Percentiles rank a stretch among this genome's conserved stretches.
phyloP scores from a whole-genome alignment of 192 early-diverging fungal genomes.

The Gryganskiella cystojenkinii region DNA sequence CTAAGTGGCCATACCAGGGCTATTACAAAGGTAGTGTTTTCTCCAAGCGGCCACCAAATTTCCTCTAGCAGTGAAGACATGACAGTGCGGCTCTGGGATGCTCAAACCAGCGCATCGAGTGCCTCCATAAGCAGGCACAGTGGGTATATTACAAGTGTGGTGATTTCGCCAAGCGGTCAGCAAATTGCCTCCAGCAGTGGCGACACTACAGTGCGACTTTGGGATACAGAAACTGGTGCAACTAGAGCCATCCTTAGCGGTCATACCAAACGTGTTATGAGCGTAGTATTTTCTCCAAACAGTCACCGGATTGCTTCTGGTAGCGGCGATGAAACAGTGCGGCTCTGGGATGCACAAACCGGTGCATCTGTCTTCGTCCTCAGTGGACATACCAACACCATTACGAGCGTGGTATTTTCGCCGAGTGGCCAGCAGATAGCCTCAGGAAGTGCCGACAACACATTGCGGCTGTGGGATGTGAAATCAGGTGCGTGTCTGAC shows the following conservation, averaged over 20 bases:
- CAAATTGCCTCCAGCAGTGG: slow-evolving; percentile 81
- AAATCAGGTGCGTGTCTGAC: neutral
- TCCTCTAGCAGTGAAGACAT: neutral
- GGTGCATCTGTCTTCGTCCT: neutral
- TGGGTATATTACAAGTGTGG: slow-evolving; percentile 81
- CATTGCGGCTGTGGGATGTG: slow-evolving; percentile 56
- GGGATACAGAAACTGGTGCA: slow-evolving; percentile 58
- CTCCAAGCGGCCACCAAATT: neutral
- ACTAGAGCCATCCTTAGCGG: no score
- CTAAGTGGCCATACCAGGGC: no score
- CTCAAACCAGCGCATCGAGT: no score
- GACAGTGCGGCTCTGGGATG: neutral
- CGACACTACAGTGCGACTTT: slow-evolving; percentile 85
- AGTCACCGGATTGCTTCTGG: neutral
- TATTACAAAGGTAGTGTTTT: no score
- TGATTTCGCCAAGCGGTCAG: slow-evolving; percentile 77
- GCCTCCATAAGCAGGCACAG: slow-evolving; percentile 57
- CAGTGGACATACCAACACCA: no score
- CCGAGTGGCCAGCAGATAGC: slow-evolving; percentile 84
- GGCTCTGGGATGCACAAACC: slow-evolving; percentile 8
- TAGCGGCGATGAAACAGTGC: neutral
- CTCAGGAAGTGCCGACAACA: slow-evolving; percentile 93
- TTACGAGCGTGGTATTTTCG: no score
- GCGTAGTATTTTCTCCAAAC: no score
- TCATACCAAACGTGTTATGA: no score